Percentiles rank a stretch among this genome's conserved stretches.
Evolutionary conservation across 2,329 filamentous ascomycete species (phyloP).

Genomic region (Pseudopithomyces maydicus): DNA sequence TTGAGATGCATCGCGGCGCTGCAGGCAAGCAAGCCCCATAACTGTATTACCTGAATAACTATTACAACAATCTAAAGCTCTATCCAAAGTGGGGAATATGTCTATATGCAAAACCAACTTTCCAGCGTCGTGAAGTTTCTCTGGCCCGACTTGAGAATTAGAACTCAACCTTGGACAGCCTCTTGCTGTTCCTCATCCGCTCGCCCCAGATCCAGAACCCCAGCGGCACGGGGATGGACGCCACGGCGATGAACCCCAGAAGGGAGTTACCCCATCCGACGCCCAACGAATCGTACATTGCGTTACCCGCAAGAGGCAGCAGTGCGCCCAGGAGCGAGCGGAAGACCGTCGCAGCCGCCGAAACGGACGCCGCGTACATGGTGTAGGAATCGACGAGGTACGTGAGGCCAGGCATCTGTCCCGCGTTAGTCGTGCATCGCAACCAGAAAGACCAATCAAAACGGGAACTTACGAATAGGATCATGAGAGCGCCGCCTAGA

Average conservation of each 20-base stretch:
- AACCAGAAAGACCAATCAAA: not conserved
- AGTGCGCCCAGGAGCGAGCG: slow-evolving; percentile 32
- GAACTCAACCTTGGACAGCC: slow-evolving; percentile 2
- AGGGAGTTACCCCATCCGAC: slow-evolving; percentile 31
- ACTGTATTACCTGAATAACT: not conserved
- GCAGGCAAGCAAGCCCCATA: not conserved
- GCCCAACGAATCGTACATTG: slow-evolving; percentile 31
- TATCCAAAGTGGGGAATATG: not conserved
- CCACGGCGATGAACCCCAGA: slow-evolving; percentile 27
- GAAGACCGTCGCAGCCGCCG: slow-evolving; percentile 36
- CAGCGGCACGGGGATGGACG: slow-evolving; percentile 18
- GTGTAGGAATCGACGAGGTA: slow-evolving; percentile 39
- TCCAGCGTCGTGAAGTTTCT: too few relatives aligned
- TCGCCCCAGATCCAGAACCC: slow-evolving; percentile 20
- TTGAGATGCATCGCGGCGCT: not conserved
- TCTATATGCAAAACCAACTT: too few relatives aligned
- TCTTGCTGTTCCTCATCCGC: slow-evolving; percentile 2
- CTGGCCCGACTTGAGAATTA: not conserved
- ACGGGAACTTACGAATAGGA: not conserved
- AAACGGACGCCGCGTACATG: slow-evolving; percentile 36
- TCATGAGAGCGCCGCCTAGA: not conserved
- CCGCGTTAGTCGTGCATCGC: not conserved
- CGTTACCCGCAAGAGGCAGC: slow-evolving; percentile 35
- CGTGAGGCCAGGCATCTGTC: slow-evolving; percentile 26
- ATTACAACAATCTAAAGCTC: not conserved